Percentiles rank a stretch among this genome's conserved stretches.
phyloP scores from a whole-genome alignment of 2,329 filamentous ascomycete species.

The Juglanconis sp. region DNA sequence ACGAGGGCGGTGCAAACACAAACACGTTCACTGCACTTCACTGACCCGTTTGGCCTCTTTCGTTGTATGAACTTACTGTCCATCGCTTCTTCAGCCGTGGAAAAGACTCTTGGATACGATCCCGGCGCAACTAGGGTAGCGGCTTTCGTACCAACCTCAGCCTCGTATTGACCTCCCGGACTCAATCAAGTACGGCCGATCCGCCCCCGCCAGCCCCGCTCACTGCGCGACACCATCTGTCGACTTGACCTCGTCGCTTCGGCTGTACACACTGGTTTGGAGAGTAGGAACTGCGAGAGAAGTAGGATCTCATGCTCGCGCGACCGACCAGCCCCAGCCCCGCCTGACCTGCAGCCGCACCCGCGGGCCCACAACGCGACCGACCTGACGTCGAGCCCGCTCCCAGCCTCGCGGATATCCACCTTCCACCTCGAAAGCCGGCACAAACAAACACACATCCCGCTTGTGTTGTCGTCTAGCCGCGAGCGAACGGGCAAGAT shows the following conservation, averaged over 20 bases:
- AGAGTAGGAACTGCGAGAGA: neutral
- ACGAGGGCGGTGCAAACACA: neutral
- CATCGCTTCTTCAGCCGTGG: neutral
- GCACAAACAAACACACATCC: neutral
- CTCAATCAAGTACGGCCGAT: neutral
- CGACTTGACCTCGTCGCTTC: neutral
- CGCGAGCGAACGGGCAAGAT: conserved; percentile 47
- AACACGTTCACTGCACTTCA: neutral
- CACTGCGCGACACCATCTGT: neutral
- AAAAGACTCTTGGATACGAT: neutral
- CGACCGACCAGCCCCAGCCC: no score
- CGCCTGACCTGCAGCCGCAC: neutral
- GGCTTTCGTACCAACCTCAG: neutral
- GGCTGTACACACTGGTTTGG: neutral
- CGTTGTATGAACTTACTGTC: neutral
- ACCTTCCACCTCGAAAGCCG: neutral
- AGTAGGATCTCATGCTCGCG: neutral
- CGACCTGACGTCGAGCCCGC: neutral
- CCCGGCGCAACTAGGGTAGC: neutral
- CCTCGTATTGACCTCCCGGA: conserved; percentile 15
- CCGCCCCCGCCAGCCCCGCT: conserved; percentile 2
- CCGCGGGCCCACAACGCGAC: neutral
- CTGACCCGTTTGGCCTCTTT: neutral
- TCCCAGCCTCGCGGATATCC: conserved; percentile 2
- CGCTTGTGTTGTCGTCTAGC: neutral